A percentile compares a stretch with the other conserved stretches of the same genome.
Conservation (phyloP, 306 rosid species). For the Rubus parviflorus region DNA sequence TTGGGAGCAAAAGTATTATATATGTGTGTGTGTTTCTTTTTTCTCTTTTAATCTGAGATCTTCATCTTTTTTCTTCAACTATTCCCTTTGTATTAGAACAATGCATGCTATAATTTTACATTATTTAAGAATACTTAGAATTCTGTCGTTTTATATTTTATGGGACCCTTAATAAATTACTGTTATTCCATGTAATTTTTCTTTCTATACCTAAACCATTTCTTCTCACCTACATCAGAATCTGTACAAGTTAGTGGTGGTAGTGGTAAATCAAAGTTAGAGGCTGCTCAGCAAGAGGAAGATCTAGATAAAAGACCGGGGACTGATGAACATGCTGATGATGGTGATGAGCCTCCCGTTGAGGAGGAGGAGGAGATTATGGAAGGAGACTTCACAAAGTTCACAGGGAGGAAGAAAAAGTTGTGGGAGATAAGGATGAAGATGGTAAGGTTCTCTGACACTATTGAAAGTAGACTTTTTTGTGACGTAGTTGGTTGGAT, state of each 20-base stretch:
- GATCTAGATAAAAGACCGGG: conserved; percentile 29
- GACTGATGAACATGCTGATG: conserved; percentile 22
- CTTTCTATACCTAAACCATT: not conserved
- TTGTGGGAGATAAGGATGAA: conserved; percentile 81
- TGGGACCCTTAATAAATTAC: not conserved
- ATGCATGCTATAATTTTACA: not conserved
- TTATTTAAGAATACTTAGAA: not conserved
- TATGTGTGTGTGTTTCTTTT: not conserved
- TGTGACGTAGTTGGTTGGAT: conserved; percentile 6
- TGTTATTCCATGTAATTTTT: not conserved
- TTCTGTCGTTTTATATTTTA: not conserved
- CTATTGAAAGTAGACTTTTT: not conserved
- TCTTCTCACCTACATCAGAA: conserved; percentile 36
- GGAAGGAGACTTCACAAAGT: conserved; percentile 29
- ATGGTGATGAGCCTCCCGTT: conserved; percentile 20
- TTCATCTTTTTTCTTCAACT: not conserved
- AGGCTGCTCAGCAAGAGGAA: conserved; percentile 42
- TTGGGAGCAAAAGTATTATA: not conserved
- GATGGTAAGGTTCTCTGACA: conserved; percentile 54
- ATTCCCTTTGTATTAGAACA: not conserved
- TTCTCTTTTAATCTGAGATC: not conserved
- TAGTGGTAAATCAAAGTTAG: conserved; percentile 34
- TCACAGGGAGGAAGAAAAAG: conserved; percentile 73
- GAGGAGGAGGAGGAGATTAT: conserved; percentile 15
- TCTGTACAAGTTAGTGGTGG: conserved; percentile 42